These are phyloP conservation scores for Staphylotrichum longicolle DNA, from an alignment of 495 filamentous ascomycete genomes.

Conservation along the genomic window DNA sequence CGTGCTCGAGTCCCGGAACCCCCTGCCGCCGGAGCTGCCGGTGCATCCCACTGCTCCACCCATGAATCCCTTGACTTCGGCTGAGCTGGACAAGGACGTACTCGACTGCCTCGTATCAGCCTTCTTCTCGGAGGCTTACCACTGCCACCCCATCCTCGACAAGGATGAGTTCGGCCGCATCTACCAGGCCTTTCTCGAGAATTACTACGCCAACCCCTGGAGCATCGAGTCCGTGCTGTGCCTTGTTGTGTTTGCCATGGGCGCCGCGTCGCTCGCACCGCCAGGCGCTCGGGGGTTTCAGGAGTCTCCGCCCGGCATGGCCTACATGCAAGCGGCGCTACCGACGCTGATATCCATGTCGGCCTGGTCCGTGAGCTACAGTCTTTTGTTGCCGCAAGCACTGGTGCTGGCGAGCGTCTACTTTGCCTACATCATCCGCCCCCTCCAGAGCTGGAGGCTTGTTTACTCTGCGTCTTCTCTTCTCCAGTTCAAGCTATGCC, in stretches of 20 bases:
- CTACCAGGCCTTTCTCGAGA: conserved; percentile 3
- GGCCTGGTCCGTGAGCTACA: conserved; percentile 5
- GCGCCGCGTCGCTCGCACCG: neutral
- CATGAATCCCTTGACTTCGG: neutral
- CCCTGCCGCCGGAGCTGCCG: conserved; percentile 9
- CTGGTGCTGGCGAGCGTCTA: conserved; percentile 8
- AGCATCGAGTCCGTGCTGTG: conserved; percentile 7
- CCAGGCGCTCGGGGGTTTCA: conserved; percentile 4
- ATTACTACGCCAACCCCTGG: conserved; percentile 10
- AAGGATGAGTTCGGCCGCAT: conserved; percentile 3
- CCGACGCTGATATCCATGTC: conserved; percentile 10
- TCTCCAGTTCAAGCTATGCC: conserved; percentile 12
- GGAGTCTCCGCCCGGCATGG: neutral
- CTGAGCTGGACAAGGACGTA: conserved; percentile 5
- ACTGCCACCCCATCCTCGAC: conserved; percentile 8
- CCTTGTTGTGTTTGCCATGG: conserved; percentile 6
- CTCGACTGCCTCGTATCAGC: conserved; percentile 8
- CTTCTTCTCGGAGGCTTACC: conserved; percentile 2
- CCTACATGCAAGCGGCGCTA: conserved; percentile 9
- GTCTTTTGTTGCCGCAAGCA: conserved; percentile 5
- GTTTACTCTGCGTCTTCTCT: conserved; percentile 11
- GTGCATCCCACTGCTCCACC: neutral
- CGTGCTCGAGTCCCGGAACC: conserved; percentile 10
- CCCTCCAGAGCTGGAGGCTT: conserved; percentile 9
- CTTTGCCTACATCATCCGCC: conserved; percentile 14